These are phyloP conservation scores for Thermochaetoides thermophila DNA, from an alignment of 495 filamentous ascomycete genomes.

Conservation along the genomic window DNA sequence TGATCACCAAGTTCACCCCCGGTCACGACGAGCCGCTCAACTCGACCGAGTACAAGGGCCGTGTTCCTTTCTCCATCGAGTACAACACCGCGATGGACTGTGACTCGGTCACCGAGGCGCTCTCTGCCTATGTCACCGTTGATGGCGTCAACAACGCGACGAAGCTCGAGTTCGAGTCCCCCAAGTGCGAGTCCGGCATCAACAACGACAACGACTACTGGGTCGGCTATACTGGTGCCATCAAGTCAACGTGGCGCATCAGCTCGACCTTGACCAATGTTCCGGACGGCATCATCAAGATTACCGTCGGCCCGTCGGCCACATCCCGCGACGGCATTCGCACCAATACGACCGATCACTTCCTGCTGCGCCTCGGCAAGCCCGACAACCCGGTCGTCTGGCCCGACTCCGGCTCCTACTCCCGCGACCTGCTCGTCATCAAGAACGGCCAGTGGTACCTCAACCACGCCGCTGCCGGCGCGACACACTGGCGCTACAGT, in stretches of 20 bases:
- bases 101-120: slow-evolving; percentile 31
- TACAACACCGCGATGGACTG: slow-evolving; percentile 54
- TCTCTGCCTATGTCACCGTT: slow-evolving; percentile 18
- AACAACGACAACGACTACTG: background rate
- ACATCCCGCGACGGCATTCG: slow-evolving; percentile 19
- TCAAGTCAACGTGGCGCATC: slow-evolving; percentile 42
- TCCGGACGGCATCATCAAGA: slow-evolving; percentile 47
- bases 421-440: slow-evolving; percentile 31
- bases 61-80: slow-evolving; percentile 33
- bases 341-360: slow-evolving; percentile 38
- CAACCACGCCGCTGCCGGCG: slow-evolving; percentile 46
- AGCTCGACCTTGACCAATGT: slow-evolving; percentile 41
- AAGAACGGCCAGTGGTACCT: slow-evolving; percentile 27
- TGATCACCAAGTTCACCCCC: slow-evolving; percentile 50
- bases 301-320: slow-evolving; percentile 45
- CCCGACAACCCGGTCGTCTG: slow-evolving; percentile 43
- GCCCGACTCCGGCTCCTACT: slow-evolving; percentile 43
- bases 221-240: slow-evolving; percentile 24
- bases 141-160: slow-evolving; percentile 4
- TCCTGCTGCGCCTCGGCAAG: slow-evolving; percentile 37
- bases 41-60: slow-evolving; percentile 26
- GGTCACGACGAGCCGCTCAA: slow-evolving; percentile 48
- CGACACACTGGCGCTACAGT: slow-evolving; percentile 49
- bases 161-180: slow-evolving; percentile 36
- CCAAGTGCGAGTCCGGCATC: slow-evolving; percentile 22